These are phyloP conservation scores for Citrus inodora DNA, from an alignment of 345 rosid species.

Conservation along the genomic window DNA sequence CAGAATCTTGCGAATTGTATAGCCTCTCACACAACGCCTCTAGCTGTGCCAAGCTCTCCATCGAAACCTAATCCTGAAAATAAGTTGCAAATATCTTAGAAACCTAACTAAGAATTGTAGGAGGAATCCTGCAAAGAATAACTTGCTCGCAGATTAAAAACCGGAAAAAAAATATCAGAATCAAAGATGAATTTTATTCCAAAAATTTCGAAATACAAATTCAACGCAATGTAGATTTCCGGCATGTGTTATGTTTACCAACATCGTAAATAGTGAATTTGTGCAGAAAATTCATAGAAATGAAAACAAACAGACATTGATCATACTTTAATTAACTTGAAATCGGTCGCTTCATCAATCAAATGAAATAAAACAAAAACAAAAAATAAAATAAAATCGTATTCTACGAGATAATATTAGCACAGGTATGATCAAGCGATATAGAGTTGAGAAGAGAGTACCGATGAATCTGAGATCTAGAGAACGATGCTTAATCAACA, in stretches of 20 bases:
- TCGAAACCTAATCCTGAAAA: constrained; percentile 11
- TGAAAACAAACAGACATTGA: not conserved
- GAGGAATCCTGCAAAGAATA: no score
- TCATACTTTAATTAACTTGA: not conserved
- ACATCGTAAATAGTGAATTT: not conserved
- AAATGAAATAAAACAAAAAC: not conserved
- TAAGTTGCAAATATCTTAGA: not conserved
- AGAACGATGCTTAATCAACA: not conserved
- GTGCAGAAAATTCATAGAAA: not conserved
- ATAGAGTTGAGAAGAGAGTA: not conserved
- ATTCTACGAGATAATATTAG: not conserved
- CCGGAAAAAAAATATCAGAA: not conserved
- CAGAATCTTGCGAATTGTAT: constrained; percentile 90
- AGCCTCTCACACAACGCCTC: constrained; percentile 97
- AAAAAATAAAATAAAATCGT: not conserved
- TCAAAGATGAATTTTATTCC: not conserved
- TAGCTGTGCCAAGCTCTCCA: constrained; percentile 98
- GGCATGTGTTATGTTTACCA: not conserved
- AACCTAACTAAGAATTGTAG: no score
- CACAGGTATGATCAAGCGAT: not conserved
- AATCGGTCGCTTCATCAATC: not conserved
- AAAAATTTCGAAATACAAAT: not conserved
- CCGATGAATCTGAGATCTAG: constrained; percentile 4
- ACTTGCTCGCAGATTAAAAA: no score
- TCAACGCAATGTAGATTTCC: not conserved